These are phyloP conservation scores for Theobroma grandiflorum DNA, from an alignment of 441 rosid species.

Conservation along the genomic window DNA sequence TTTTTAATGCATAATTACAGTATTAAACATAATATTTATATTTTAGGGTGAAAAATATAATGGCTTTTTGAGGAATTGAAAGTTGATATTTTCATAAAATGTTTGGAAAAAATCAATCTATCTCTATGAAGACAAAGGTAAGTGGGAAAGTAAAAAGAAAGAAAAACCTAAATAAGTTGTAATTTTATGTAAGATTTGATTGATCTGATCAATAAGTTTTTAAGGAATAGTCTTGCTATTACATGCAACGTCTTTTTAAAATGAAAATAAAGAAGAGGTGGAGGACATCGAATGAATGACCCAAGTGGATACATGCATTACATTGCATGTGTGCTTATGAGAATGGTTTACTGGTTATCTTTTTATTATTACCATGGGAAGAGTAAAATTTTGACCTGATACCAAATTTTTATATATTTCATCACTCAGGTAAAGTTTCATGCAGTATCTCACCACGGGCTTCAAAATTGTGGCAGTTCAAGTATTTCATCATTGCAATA, in stretches of 20 bases:
- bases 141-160: not conserved
- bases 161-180: not conserved
- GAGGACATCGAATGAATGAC: not conserved
- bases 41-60: not conserved
- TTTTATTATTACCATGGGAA: not conserved
- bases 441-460: slow-evolving; percentile 77
- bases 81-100: not conserved
- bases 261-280: not conserved
- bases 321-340: not conserved
- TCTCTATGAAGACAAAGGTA: not conserved
- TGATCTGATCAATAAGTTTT: not conserved
- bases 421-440: slow-evolving; percentile 74
- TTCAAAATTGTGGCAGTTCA: slow-evolving; percentile 49
- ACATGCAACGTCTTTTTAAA: not conserved
- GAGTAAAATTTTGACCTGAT: slow-evolving; percentile 8
- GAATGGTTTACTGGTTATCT: too few species aligned
- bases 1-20: not conserved
- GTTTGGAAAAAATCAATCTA: not conserved
- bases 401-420: slow-evolving; percentile 20
- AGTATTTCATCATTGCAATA: slow-evolving; percentile 63
- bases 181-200: not conserved
- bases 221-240: not conserved
- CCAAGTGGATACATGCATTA: not conserved
- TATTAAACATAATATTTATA: not conserved
- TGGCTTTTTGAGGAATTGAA: not conserved